A percentile compares a stretch with the other conserved stretches of the same genome.
These are phyloP conservation scores for Fraxinus sp. DNA, from an alignment of 305 asterid species.

Conservation along the genomic window DNA sequence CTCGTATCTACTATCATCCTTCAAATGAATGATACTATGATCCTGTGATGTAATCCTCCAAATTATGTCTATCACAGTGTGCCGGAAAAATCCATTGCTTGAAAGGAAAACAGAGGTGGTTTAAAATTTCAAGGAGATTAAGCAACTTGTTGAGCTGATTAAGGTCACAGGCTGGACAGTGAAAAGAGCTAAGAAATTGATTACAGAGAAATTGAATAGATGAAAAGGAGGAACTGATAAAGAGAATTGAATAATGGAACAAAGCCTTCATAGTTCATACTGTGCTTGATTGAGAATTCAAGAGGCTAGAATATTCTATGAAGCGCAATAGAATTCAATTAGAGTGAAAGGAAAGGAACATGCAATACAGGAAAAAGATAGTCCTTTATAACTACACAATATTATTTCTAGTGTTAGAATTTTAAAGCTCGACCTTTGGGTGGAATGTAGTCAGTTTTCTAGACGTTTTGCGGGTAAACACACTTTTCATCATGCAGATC, in stretches of 20 bases:
- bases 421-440: neutral
- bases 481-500: neutral
- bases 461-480: neutral
- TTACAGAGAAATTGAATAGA: neutral
- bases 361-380: neutral
- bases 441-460: neutral
- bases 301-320: neutral
- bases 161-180: neutral
- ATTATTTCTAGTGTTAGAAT: neutral
- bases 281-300: neutral
- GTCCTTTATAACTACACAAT: neutral
- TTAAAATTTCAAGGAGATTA: neutral
- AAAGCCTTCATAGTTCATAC: neutral
- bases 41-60: neutral
- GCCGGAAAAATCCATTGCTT: neutral
- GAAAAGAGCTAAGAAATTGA: neutral
- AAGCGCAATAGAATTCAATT: neutral
- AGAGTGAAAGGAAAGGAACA: neutral
- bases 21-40: neutral
- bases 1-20: neutral
- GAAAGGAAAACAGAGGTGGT: neutral
- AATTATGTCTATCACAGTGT: neutral
- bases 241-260: neutral
- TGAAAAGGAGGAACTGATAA: neutral
- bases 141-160: neutral